phyloP scores from a whole-genome alignment of 139 green algal genomes.

The Spirogloea muscicola region DNA sequence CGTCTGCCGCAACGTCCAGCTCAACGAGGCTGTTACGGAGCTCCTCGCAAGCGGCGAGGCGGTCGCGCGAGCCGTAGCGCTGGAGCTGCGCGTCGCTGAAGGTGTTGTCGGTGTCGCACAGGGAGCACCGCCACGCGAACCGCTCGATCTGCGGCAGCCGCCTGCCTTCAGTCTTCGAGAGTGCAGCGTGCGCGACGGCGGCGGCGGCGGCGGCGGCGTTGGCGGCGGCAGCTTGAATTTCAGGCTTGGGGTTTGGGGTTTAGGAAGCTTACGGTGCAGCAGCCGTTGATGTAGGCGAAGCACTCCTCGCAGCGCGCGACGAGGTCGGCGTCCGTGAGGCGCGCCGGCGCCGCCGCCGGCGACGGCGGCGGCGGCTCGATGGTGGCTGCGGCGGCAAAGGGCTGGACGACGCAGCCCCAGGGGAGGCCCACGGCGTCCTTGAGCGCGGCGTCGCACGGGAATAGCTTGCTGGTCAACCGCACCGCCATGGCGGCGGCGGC shows the following conservation, averaged over 20 bases:
- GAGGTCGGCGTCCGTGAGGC: constrained; percentile 21
- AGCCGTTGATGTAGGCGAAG: constrained; percentile 55
- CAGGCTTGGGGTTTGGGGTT: no score
- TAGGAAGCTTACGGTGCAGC: no score
- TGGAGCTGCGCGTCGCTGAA: constrained; percentile 30
- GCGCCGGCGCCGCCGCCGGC: neutral
- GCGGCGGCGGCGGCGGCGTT: no score
- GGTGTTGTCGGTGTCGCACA: constrained; percentile 66
- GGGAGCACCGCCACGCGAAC: constrained; percentile 53
- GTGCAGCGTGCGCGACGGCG: no score
- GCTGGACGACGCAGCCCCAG: constrained; percentile 60
- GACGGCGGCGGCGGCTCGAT: no score
- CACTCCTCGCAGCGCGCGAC: constrained; percentile 63
- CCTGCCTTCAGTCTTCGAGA: no score
- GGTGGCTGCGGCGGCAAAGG: constrained; percentile 48
- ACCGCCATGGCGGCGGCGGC: no score
- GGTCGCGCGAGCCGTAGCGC: constrained; percentile 12
- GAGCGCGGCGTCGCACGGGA: constrained; percentile 39
- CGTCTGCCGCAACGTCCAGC: constrained; percentile 44
- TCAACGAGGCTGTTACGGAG: constrained; percentile 57
- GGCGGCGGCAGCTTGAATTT: no score
- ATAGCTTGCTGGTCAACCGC: constrained; percentile 35
- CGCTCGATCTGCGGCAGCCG: no score
- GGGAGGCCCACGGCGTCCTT: constrained; percentile 67
- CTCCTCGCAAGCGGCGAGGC: constrained; percentile 54